Conservation (phyloP, 352 stramenopile genomes). For the Globisporangium camurandrum region DNA sequence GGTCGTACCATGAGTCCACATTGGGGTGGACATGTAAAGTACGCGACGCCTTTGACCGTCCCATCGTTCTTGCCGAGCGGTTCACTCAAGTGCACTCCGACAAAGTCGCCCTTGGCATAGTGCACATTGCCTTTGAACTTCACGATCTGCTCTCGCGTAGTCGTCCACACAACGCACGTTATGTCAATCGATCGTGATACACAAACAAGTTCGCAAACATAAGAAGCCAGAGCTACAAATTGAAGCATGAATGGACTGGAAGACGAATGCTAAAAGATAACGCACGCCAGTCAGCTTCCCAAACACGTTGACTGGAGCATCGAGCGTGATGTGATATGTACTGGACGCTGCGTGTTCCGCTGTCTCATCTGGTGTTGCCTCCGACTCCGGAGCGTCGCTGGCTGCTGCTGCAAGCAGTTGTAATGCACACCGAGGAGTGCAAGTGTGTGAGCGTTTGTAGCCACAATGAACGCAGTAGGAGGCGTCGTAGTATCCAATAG, state of each 20-base stretch:
- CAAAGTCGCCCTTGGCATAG: slow-evolving; percentile 65
- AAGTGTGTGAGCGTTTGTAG: too few relatives aligned
- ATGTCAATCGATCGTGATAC: neutral
- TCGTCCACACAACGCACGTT: neutral
- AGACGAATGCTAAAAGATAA: too few relatives aligned
- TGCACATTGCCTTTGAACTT: slow-evolving; percentile 58
- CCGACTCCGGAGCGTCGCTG: neutral
- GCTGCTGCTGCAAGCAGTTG: too few relatives aligned
- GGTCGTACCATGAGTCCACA: slow-evolving; percentile 68
- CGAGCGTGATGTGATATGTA: slow-evolving; percentile 15
- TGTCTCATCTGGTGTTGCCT: neutral
- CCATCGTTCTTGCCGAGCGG: slow-evolving; percentile 68
- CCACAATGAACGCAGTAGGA: too few relatives aligned
- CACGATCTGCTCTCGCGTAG: slow-evolving; percentile 22
- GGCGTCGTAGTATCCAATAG: too few relatives aligned
- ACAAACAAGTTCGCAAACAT: neutral
- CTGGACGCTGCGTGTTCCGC: neutral
- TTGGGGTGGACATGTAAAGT: slow-evolving; percentile 48
- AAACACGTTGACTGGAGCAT: slow-evolving; percentile 28
- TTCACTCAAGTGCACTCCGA: slow-evolving; percentile 51
- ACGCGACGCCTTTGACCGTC: slow-evolving; percentile 51
- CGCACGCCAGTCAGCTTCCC: slow-evolving; percentile 33
- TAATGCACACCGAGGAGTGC: too few relatives aligned
- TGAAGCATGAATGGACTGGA: too few relatives aligned
- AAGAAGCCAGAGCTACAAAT: too few relatives aligned